Base-by-base conservation (phyloP, 169 alveolate species). In the Plasmodium vivax region DNA sequence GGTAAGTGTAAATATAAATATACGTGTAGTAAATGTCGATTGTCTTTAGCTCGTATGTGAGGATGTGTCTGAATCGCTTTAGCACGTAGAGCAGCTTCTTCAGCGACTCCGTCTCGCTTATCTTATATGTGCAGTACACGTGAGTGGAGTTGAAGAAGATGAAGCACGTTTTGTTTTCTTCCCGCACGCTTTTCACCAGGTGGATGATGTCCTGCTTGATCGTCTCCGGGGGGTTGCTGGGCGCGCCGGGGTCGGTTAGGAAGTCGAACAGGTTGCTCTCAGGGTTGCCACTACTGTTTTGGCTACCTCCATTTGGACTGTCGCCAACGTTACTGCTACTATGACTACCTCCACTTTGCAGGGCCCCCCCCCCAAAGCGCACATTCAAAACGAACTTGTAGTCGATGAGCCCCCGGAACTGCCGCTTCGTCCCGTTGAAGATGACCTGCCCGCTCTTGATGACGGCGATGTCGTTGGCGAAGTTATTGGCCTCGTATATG, bases 1-100 rank as follows among this genome's bases (percentile, higher is more conserved):
- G 47, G 27, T 80, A 90, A 2, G 82, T 73, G 73, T 90, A 90
- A 14, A 90, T 90, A 74, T 90, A 90, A 30, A 90, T 79, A 34
- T 90, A 90, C 34, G 88, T 90, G 83, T 90, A 90, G 71, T 79
- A 90, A 80, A 90, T 90, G 73, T 90, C 94, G 45, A 90, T 43
- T 6, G 84, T 81, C 27, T 81, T 79, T 80, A 90, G 47, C 51
- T 90, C 81, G 51, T 90, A 90, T 5, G 82, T 80, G 3, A 90
- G 71, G 6, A 79, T 34, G 32, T 80, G 43, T 45, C 71, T 80
- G 32, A 58, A 58, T 51, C 73, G 71, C 8, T 51, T 80, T 51
- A 90, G 68, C 5, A 90, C 16, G 51, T 54, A 27, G 23, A 90
- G 47, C n/a, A 71, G 30, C 27, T 80, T 54, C 54, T 90, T 90